Base-by-base conservation (phyloP, 345 rosid species). In the Nasturtium officinale region DNA sequence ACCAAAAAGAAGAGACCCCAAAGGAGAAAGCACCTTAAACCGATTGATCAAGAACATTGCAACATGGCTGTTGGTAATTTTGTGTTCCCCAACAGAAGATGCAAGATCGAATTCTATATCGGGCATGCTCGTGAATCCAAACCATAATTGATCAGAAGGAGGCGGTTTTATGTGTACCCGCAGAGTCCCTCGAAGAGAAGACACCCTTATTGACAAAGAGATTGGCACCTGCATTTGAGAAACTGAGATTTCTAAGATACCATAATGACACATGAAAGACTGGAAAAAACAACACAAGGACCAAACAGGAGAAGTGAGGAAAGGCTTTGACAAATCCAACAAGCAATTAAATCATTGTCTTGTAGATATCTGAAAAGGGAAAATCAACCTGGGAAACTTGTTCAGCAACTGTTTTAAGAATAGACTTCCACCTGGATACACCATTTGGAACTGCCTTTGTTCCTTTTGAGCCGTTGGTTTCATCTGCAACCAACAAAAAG, bases 111-210 rank as follows among this genome's bases (percentile, higher is more conserved):
- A 86, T 40, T 89, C 87, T 78, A 95, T 83, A 46, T 90, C 89
- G 3, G 99, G 99, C 96, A 83, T 91, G 73, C 90, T 88, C 11
- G 90, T 87, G 83, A 90, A 95, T 76, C 96, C 86, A 81, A 80
- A 87, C 98, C 99, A 95, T 77, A 91, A 61, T 60, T 84, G 98
- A 85, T 95, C 96, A 3, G 98, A 91, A 40, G 99, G 99, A 65
- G 98, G 99, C 16, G 96, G 97, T 81, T 95, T 90, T 78, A 91
- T 74, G 72, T 85, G 90, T 47, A 92, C 77, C 62, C 90, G 86
- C 77, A 89, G 16, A 0, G 96, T 89, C 84, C 98, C 99, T 51
- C 91, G 85, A 67, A 96, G 86, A 23, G 92, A 87, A 66, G 87
- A 79, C 29, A 96, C 83, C 78, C 89, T 83, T 78, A 96, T 85